phyloP scores from a whole-genome alignment of 805 yeast species.

The Wickerhamomyces strasburgensis region DNA sequence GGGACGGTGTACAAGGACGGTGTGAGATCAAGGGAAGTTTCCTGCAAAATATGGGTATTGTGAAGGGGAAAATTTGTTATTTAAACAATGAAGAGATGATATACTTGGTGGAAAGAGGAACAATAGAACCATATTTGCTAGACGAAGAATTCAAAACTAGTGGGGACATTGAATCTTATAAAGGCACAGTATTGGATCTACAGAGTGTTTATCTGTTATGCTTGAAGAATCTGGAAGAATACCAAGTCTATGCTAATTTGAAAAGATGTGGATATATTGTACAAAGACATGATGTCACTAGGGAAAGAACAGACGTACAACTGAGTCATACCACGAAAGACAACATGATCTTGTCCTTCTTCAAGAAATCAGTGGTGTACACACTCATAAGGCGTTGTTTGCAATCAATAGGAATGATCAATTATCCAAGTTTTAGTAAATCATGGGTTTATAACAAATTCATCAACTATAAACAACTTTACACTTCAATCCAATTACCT shows the following conservation, averaged over 20 bases:
- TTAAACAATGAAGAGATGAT: constrained; percentile 64
- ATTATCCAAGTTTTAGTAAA: constrained; percentile 13
- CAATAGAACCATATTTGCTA: constrained; percentile 37
- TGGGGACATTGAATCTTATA: constrained; percentile 21
- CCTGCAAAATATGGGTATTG: constrained; percentile 65
- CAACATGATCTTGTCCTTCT: too few species aligned
- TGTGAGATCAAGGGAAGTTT: constrained; percentile 63
- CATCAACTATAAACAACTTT: constrained; percentile 25
- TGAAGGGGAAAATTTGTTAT: constrained; percentile 42
- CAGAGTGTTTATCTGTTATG: constrained; percentile 59
- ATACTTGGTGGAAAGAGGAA: constrained; percentile 79
- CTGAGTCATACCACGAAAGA: too few species aligned
- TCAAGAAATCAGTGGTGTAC: not conserved
- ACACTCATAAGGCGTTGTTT: not conserved
- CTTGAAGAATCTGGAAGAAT: constrained; percentile 43
- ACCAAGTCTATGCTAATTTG: constrained; percentile 66
- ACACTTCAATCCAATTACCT: constrained; percentile 27
- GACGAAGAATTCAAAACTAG: constrained; percentile 22
- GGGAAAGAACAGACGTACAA: constrained; percentile 4
- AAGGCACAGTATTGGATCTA: constrained; percentile 38
- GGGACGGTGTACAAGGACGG: constrained; percentile 39
- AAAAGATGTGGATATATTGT: constrained; percentile 78
- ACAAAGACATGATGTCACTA: constrained; percentile 22
- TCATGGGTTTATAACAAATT: constrained; percentile 20
- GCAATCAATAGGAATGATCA: constrained; percentile 4